phyloP scores from a whole-genome alignment of 169 alveolate species.

The Babesia divergens region DNA sequence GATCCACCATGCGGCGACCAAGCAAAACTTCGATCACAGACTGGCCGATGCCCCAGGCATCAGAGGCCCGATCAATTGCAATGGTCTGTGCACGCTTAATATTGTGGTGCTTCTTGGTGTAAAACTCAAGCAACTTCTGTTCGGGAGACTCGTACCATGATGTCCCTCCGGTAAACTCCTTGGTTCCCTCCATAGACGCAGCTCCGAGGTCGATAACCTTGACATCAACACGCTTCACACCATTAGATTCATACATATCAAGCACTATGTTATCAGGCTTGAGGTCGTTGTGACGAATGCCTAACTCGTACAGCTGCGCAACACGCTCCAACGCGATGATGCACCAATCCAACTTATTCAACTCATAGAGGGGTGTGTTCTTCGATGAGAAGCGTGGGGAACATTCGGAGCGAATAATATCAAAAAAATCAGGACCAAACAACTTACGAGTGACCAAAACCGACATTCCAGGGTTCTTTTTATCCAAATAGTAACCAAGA shows the following conservation, averaged over 20 bases:
- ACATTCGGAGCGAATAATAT: slow-evolving; percentile 78
- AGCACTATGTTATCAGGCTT: slow-evolving; percentile 84
- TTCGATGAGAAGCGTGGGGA: slow-evolving; percentile 62
- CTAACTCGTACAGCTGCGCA: slow-evolving; percentile 76
- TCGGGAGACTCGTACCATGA: slow-evolving; percentile 88
- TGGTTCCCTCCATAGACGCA: slow-evolving; percentile 82
- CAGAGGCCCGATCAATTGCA: slow-evolving; percentile 75
- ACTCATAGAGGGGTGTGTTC: slow-evolving; percentile 78
- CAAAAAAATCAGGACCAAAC: slow-evolving; percentile 82
- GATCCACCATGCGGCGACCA: slow-evolving; percentile 80
- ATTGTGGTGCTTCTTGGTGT: slow-evolving; percentile 79
- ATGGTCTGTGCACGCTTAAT: slow-evolving; percentile 72
- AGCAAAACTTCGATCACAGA: slow-evolving; percentile 79
- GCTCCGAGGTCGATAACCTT: slow-evolving; percentile 83
- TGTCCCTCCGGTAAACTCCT: slow-evolving; percentile 85
- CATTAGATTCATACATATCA: slow-evolving; percentile 71
- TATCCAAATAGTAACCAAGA: slow-evolving; percentile 80
- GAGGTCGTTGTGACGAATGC: slow-evolving; percentile 83
- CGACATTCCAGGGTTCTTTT: slow-evolving; percentile 78
- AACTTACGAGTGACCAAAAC: slow-evolving; percentile 77
- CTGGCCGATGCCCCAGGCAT: slow-evolving; percentile 86
- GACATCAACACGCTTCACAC: slow-evolving; percentile 77
- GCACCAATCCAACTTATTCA: slow-evolving; percentile 84
- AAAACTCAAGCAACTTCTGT: slow-evolving; percentile 79
- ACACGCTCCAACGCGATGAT: slow-evolving; percentile 79